These are phyloP conservation scores for Verticillium tricorpus DNA, from an alignment of 2,329 filamentous ascomycete genomes.

Conservation along the genomic window DNA sequence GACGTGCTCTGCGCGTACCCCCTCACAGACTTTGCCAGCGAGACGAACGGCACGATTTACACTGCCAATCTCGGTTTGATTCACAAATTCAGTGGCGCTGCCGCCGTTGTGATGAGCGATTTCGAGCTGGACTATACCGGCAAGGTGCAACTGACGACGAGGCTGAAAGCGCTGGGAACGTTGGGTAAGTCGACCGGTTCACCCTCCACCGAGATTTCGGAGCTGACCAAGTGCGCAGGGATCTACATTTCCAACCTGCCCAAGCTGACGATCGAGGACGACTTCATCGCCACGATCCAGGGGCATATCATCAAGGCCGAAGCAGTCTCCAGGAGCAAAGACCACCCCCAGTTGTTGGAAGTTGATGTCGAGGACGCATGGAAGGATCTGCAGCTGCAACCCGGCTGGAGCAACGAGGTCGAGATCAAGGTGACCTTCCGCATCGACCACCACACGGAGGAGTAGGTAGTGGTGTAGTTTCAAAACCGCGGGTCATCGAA, in stretches of 20 bases:
- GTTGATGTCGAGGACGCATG: constrained; percentile 76
- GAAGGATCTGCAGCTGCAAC: constrained; percentile 64
- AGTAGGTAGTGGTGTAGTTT: neutral
- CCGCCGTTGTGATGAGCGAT: constrained; percentile 64
- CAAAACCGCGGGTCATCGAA: neutral
- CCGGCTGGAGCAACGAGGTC: constrained; percentile 78
- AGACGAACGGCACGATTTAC: constrained; percentile 34
- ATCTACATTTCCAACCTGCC: constrained; percentile 72
- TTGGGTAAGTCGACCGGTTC: constrained; percentile 39
- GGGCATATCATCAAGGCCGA: constrained; percentile 64
- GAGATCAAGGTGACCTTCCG: constrained; percentile 59
- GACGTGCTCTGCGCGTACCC: constrained; percentile 79
- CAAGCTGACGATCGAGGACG: constrained; percentile 51
- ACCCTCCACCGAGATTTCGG: too few species aligned
- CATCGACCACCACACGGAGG: constrained; percentile 21
- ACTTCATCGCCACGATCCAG: constrained; percentile 72
- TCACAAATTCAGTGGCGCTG: constrained; percentile 85
- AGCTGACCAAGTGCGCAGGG: constrained; percentile 36
- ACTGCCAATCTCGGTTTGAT: constrained; percentile 73
- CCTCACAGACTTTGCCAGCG: constrained; percentile 51
- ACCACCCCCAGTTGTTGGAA: constrained; percentile 60
- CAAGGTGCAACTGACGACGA: constrained; percentile 60
- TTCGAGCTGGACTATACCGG: constrained; percentile 42
- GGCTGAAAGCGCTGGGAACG: constrained; percentile 74
- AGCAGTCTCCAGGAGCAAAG: constrained; percentile 55